phyloP scores from a whole-genome alignment of 1,284 basidiomycete species.

The Vanrija sp. region DNA sequence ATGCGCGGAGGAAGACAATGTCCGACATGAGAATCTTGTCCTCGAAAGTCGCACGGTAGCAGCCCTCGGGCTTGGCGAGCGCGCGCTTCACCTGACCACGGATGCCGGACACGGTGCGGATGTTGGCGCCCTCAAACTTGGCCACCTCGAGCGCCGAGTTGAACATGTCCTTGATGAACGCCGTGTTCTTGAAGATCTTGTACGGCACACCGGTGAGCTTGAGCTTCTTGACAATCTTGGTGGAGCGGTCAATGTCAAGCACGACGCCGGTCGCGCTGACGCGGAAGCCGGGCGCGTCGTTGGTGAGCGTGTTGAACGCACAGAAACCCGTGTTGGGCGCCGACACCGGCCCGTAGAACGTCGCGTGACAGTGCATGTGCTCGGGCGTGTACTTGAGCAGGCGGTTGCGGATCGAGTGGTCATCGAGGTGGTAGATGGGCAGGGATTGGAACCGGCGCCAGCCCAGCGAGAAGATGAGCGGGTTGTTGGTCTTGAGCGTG shows the following conservation, averaged over 20 bases:
- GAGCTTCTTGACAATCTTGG: constrained; percentile 96
- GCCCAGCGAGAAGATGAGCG: constrained; percentile 88
- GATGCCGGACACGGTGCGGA: constrained; percentile 92
- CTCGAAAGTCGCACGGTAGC: constrained; percentile 94
- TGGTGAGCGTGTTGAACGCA: constrained; percentile 82
- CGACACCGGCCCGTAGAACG: constrained; percentile 88
- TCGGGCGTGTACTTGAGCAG: constrained; percentile 99
- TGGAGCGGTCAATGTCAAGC: constrained; percentile 83
- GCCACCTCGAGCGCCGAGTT: constrained; percentile 86
- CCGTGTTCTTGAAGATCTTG: constrained; percentile 99
- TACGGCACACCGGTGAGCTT: constrained; percentile 92
- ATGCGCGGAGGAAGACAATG: constrained; percentile 91
- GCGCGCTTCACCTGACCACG: constrained; percentile 97
- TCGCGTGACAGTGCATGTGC: constrained; percentile 98
- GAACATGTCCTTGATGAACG: constrained; percentile 98
- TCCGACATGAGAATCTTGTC: constrained; percentile 97
- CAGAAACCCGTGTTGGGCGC: constrained; percentile 97
- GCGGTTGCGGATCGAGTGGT: constrained; percentile 94
- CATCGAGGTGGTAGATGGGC: constrained; percentile 94
- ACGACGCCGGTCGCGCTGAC: constrained; percentile 93
- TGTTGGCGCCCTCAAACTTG: constrained; percentile 96
- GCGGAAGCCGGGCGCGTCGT: constrained; percentile 70
- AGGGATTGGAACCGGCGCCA: constrained; percentile 95
- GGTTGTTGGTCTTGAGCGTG: constrained; percentile 96
- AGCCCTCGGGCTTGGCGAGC: constrained; percentile 85